A percentile compares a stretch with the other conserved stretches of the same genome.
Conservation (phyloP, 2,329 filamentous ascomycete genomes). For the Ophiocordyceps robertsii region DNA sequence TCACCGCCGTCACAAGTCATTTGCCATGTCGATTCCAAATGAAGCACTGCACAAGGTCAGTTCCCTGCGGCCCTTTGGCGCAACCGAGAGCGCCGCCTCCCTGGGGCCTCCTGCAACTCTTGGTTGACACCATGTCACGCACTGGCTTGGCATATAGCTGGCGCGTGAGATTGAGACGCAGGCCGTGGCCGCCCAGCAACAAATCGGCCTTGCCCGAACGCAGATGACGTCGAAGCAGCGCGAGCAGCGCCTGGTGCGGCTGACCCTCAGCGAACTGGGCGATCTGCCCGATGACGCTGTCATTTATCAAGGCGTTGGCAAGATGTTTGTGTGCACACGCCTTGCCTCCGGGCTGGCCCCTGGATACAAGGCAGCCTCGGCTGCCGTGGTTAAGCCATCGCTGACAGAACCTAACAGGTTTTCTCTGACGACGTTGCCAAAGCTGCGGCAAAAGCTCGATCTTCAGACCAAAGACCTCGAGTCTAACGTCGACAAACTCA, state of each 20-base stretch:
- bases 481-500: slow-evolving; percentile 64
- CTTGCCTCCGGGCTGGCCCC: neutral
- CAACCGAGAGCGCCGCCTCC: too few species aligned
- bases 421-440: slow-evolving; percentile 58
- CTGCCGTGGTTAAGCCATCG: neutral
- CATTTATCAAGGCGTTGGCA: slow-evolving; percentile 90
- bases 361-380: neutral
- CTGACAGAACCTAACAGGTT: slow-evolving; percentile 49
- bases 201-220: slow-evolving; percentile 72
- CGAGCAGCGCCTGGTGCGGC: slow-evolving; percentile 75
- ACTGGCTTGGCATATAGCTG: slow-evolving; percentile 38
- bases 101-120: neutral
- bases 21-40: slow-evolving; percentile 79
- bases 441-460: slow-evolving; percentile 63
- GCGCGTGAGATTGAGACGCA: slow-evolving; percentile 90
- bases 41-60: slow-evolving; percentile 84
- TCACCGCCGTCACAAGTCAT: too few species aligned
- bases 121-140: neutral
- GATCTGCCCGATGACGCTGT: slow-evolving; percentile 61
- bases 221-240: slow-evolving; percentile 79
- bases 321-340: slow-evolving; percentile 55
- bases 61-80: neutral
- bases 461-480: slow-evolving; percentile 63
- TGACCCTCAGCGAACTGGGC: slow-evolving; percentile 76
- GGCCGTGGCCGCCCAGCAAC: slow-evolving; percentile 77